Percentiles rank a stretch among this genome's conserved stretches.
Evolutionary conservation across 768 basidiomycete genomes (phyloP).

Genomic region (Hygrophorus pudorinus): DNA sequence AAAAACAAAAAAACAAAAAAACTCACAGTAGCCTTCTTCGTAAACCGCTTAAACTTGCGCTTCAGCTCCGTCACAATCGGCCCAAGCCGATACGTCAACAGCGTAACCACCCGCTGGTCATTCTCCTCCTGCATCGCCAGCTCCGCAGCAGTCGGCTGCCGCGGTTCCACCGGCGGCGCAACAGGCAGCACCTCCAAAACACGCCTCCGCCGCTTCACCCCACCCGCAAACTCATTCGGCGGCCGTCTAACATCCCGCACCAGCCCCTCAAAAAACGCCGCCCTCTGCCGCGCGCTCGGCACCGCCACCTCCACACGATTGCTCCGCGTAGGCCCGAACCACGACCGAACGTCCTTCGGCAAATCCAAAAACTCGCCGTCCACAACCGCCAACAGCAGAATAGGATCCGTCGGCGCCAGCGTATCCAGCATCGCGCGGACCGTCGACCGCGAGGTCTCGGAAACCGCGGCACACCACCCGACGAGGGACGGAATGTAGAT

Average conservation of each 20-base stretch:
- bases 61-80: constrained; percentile 84
- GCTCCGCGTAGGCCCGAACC: constrained; percentile 79
- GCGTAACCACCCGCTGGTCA: constrained; percentile 66
- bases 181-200: constrained; percentile 78
- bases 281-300: constrained; percentile 49
- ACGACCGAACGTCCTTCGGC: constrained; percentile 74
- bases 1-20: neutral
- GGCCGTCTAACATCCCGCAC: constrained; percentile 61
- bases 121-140: constrained; percentile 73
- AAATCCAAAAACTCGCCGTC: constrained; percentile 65
- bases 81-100: constrained; percentile 86
- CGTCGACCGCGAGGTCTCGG: constrained; percentile 76
- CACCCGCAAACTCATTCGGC: constrained; percentile 86
- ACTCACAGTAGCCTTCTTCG: constrained; percentile 67
- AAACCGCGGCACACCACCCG: constrained; percentile 78
- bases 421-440: constrained; percentile 88
- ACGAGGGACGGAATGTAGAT: constrained; percentile 88
- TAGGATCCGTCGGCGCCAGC: constrained; percentile 82
- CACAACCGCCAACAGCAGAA: constrained; percentile 84
- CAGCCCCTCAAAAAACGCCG: constrained; percentile 67
- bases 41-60: constrained; percentile 87
- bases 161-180: constrained; percentile 84
- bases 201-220: constrained; percentile 72
- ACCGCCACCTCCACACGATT: constrained; percentile 57
- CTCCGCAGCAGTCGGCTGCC: constrained; percentile 73